Evolutionary conservation across 805 yeast species (phyloP).

Genomic region (Yamadazyma tumulicola): DNA sequence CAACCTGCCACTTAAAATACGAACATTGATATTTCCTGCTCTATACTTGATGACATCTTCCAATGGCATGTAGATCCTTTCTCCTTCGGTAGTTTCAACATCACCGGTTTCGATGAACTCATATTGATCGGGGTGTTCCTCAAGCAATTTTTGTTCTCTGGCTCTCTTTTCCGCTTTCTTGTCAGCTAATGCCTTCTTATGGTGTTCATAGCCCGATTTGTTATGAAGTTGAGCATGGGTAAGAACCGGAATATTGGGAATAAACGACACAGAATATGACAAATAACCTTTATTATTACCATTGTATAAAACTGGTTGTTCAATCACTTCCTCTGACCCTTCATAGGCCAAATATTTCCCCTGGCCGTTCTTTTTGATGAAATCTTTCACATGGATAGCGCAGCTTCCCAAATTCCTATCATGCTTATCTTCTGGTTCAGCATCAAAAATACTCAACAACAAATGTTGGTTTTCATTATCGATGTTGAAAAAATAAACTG

Average conservation of each 20-base stretch:
- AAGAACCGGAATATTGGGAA: constrained; percentile 63
- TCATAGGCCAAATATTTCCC: constrained; percentile 50
- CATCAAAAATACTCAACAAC: constrained; percentile 60
- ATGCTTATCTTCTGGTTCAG: constrained; percentile 56
- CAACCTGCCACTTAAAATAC: constrained; percentile 48
- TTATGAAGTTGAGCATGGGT: constrained; percentile 53
- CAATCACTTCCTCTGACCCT: constrained; percentile 46
- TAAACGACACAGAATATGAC: constrained; percentile 55
- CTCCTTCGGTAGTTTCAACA: constrained; percentile 32
- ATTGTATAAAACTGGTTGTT: constrained; percentile 40
- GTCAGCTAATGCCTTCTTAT: constrained; percentile 31
- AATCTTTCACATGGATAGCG: constrained; percentile 47
- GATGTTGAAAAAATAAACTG: constrained; percentile 58
- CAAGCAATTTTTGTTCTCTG: constrained; percentile 46
- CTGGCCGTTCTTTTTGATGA: constrained; percentile 44
- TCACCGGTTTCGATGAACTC: constrained; percentile 57
- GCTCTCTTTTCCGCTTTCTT: constrained; percentile 44
- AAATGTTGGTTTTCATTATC: constrained; percentile 57
- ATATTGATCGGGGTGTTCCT: constrained; percentile 57
- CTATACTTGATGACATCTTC: constrained; percentile 52
- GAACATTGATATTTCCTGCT: constrained; percentile 61
- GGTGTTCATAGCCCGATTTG: constrained; percentile 39
- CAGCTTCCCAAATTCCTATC: constrained; percentile 65
- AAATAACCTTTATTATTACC: constrained; percentile 46
- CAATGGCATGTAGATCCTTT: constrained; percentile 45